phyloP scores from a whole-genome alignment of 192 early-diverging fungal genomes.

The Gorgonomyces haynaldii region DNA sequence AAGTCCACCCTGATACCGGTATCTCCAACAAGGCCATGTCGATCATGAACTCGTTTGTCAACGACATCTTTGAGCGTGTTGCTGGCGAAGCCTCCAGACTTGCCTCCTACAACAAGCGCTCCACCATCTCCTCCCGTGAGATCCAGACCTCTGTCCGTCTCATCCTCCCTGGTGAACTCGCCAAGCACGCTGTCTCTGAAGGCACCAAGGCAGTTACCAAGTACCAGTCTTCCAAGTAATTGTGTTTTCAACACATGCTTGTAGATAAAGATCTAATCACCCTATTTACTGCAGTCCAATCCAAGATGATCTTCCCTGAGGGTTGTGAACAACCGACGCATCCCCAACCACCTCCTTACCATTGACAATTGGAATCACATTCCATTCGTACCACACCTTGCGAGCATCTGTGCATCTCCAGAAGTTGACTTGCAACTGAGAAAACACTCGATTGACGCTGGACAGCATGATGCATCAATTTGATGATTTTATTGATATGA shows the following conservation, averaged over 20 bases:
- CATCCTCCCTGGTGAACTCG: slow-evolving; percentile 84
- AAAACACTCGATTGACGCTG: too few relatives aligned
- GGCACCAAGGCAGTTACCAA: slow-evolving; percentile 98
- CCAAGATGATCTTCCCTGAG: slow-evolving; percentile 58
- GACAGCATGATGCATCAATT: too few relatives aligned
- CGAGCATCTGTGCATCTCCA: slow-evolving; percentile 69
- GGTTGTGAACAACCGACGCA: slow-evolving; percentile 52
- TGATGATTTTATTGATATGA: too few relatives aligned
- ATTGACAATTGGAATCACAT: slow-evolving; percentile 26
- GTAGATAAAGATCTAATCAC: too few relatives aligned
- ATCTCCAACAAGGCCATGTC: slow-evolving; percentile 98
- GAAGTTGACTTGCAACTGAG: slow-evolving; percentile 57
- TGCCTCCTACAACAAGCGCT: slow-evolving; percentile 88
- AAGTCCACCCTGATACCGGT: slow-evolving; percentile 93
- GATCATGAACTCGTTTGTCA: slow-evolving; percentile 92
- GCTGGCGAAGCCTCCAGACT: slow-evolving; percentile 57
- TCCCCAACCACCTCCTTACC: slow-evolving; percentile 22
- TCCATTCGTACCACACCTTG: slow-evolving; percentile 99
- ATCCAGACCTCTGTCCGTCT: slow-evolving; percentile 74
- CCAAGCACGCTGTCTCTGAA: slow-evolving; percentile 96
- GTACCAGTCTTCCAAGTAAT: slow-evolving; percentile 84
- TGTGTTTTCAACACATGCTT: too few relatives aligned
- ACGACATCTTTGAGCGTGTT: slow-evolving; percentile 95
- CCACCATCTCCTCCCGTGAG: slow-evolving; percentile 91
- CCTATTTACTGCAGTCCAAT: slow-evolving; percentile 58